Conservation (phyloP, 768 basidiomycete species). For the Pluteus cervinus region DNA sequence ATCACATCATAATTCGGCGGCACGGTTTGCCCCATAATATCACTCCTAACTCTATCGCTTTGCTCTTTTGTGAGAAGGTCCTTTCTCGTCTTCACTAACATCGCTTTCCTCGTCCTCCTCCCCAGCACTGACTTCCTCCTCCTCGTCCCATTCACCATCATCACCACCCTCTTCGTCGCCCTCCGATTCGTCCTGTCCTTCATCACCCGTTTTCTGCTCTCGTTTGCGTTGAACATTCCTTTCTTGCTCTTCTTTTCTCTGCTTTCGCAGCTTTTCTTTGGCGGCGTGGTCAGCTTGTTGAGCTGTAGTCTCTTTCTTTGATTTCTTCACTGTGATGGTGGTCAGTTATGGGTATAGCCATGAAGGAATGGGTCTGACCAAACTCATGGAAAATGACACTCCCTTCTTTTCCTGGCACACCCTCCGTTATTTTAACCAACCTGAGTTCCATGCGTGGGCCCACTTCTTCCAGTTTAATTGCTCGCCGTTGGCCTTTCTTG, state of each 20-base stretch:
- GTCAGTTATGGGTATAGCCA: neutral
- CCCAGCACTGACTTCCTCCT: slow-evolving; percentile 36
- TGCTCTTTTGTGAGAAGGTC: too few relatives aligned
- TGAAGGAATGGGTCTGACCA: slow-evolving; percentile 43
- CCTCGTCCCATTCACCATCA: slow-evolving; percentile 35
- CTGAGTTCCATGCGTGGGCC: slow-evolving; percentile 93
- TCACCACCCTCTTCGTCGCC: slow-evolving; percentile 27
- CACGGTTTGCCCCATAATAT: slow-evolving; percentile 45
- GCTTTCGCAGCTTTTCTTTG: slow-evolving; percentile 67
- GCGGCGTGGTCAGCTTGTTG: slow-evolving; percentile 73
- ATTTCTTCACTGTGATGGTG: slow-evolving; percentile 73
- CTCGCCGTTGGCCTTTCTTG: slow-evolving; percentile 83
- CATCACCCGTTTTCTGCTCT: slow-evolving; percentile 24
- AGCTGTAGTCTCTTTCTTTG: slow-evolving; percentile 63
- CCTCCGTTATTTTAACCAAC: slow-evolving; percentile 92
- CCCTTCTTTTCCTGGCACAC: slow-evolving; percentile 89
- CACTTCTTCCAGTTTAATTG: slow-evolving; percentile 88
- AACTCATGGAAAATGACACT: slow-evolving; percentile 93
- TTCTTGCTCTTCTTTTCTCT: slow-evolving; percentile 86
- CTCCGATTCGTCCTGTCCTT: slow-evolving; percentile 23
- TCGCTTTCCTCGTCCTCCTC: slow-evolving; percentile 21
- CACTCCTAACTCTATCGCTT: slow-evolving; percentile 39
- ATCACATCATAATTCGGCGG: slow-evolving; percentile 24
- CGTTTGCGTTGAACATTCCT: slow-evolving; percentile 86
- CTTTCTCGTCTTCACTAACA: slow-evolving; percentile 58